phyloP scores from a whole-genome alignment of 805 yeast genomes.

The Yamadazyma insecticola region DNA sequence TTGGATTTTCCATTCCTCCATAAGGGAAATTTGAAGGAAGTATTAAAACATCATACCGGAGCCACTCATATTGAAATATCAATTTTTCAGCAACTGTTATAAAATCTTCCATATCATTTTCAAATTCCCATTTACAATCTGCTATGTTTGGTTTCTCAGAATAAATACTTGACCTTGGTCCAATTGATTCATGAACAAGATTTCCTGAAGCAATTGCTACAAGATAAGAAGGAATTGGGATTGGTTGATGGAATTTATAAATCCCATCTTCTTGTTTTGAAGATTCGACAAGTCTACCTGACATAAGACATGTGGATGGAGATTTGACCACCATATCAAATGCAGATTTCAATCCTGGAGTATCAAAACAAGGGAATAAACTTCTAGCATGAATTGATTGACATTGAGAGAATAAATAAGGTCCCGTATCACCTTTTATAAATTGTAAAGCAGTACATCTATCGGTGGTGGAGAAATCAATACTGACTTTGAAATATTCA shows the following conservation, averaged over 20 bases:
- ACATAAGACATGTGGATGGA: constrained; percentile 64
- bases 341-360: constrained; percentile 76
- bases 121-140: constrained; percentile 74
- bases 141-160: constrained; percentile 68
- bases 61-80: constrained; percentile 81
- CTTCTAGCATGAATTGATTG: constrained; percentile 91
- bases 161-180: constrained; percentile 83
- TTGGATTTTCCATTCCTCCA: constrained; percentile 96
- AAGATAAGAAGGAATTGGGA: constrained; percentile 83
- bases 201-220: constrained; percentile 86
- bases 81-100: constrained; percentile 71
- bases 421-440: constrained; percentile 36
- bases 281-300: constrained; percentile 49
- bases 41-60: constrained; percentile 72
- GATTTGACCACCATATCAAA: constrained; percentile 58
- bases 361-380: constrained; percentile 85
- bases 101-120: constrained; percentile 75
- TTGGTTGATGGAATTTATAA: constrained; percentile 56
- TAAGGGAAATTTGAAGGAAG: constrained; percentile 77
- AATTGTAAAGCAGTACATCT: constrained; percentile 32
- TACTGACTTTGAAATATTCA: constrained; percentile 10
- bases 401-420: constrained; percentile 81
- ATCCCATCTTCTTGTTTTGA: constrained; percentile 10
- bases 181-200: constrained; percentile 59
- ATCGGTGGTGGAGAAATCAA: constrained; percentile 23